These are phyloP conservation scores for Rhodosporidiobolus odoratus DNA, from an alignment of 768 basidiomycete species.

Conservation along the genomic window DNA sequence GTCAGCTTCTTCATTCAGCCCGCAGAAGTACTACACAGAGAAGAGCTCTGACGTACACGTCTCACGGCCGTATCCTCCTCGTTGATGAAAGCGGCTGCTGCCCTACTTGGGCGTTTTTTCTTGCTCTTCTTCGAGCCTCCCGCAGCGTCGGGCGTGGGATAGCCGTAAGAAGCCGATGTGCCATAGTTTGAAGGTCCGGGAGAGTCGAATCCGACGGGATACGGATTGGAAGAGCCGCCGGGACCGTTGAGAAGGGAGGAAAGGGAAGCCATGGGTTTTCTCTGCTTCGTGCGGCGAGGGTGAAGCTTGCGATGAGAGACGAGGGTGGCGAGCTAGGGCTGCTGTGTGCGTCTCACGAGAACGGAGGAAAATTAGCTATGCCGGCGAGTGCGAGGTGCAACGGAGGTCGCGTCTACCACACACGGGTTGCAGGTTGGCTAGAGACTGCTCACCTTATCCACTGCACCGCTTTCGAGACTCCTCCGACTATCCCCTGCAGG, in stretches of 20 bases:
- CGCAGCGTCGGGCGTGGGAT: background rate
- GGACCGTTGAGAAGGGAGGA: conserved; percentile 24
- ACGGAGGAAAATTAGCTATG: too few relatives aligned
- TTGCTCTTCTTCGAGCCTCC: conserved; percentile 3
- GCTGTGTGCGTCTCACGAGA: too few relatives aligned
- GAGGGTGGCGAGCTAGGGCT: too few relatives aligned
- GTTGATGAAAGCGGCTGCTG: conserved; percentile 16
- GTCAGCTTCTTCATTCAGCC: background rate
- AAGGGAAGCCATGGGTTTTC: conserved; percentile 36
- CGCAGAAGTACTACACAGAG: too few relatives aligned
- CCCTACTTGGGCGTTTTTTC: conserved; percentile 25
- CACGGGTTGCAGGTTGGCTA: background rate
- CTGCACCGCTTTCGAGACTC: background rate
- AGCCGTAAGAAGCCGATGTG: too few relatives aligned
- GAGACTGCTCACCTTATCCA: background rate
- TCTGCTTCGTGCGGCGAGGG: too few relatives aligned
- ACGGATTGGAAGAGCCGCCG: too few relatives aligned
- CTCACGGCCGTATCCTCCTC: conserved; percentile 19
- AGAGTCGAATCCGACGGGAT: background rate
- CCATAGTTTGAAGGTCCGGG: too few relatives aligned
- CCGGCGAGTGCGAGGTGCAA: too few relatives aligned
- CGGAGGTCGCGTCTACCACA: too few relatives aligned
- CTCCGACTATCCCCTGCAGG: background rate
- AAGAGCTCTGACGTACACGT: background rate
- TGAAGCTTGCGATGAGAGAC: background rate